phyloP scores from a whole-genome alignment of 2,329 filamentous ascomycete species.

The Huntiella omanensis region DNA sequence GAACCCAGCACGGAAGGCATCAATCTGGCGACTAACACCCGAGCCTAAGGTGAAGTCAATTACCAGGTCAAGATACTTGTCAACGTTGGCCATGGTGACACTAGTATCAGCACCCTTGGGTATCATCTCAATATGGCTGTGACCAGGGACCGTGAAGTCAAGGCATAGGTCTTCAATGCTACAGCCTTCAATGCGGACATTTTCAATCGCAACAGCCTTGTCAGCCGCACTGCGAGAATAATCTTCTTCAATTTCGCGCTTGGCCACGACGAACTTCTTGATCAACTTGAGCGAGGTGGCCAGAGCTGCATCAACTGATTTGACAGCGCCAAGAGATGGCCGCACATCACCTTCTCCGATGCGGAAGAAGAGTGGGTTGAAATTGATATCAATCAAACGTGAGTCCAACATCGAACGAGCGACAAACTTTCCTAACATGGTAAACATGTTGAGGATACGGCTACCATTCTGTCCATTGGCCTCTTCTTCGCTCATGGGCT shows the following conservation, averaged over 20 bases:
- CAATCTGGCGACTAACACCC: conserved; percentile 73
- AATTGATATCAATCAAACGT: conserved; percentile 89
- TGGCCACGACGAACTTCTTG: conserved; percentile 69
- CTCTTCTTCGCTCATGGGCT: conserved; percentile 69
- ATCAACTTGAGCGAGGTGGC: conserved; percentile 72
- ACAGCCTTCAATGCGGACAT: conserved; percentile 56
- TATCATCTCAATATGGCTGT: conserved; percentile 67
- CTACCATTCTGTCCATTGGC: conserved; percentile 60
- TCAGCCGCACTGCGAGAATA: conserved; percentile 43
- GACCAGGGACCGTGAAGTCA: conserved; percentile 89
- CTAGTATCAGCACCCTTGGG: conserved; percentile 53
- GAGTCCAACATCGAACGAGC: conserved; percentile 97
- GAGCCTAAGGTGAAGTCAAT: conserved; percentile 80
- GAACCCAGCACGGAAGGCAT: conserved; percentile 80
- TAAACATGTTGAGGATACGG: conserved; percentile 74
- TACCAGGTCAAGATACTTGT: conserved; percentile 68
- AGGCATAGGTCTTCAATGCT: conserved; percentile 72
- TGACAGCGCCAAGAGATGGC: conserved; percentile 76
- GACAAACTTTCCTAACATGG: conserved; percentile 88
- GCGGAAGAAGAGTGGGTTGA: conserved; percentile 96
- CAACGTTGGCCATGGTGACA: conserved; percentile 85
- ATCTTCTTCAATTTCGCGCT: conserved; percentile 65
- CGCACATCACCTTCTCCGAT: conserved; percentile 58
- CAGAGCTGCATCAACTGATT: conserved; percentile 69
- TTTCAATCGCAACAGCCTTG: conserved; percentile 50